A percentile compares a stretch with the other conserved stretches of the same genome.
Conservation (phyloP, 345 rosid genomes). For the Eucalyptus coolabah region DNA sequence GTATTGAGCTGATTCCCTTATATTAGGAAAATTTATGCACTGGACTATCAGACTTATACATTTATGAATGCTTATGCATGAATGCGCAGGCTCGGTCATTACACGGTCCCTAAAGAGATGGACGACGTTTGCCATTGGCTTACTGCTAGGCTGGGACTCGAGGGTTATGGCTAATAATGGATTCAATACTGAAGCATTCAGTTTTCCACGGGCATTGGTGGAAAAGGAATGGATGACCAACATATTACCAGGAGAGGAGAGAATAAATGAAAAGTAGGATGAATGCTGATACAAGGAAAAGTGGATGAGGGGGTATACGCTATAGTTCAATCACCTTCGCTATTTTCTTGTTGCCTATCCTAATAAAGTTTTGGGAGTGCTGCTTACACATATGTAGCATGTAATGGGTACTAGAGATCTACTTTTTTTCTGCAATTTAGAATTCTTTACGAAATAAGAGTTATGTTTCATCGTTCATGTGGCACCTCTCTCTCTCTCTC, state of each 20-base stretch:
- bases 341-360: background rate
- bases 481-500: background rate
- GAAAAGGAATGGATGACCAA: background rate
- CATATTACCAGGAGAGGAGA: background rate
- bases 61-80: background rate
- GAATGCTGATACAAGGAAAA: background rate
- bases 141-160: slow-evolving; percentile 1
- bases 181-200: background rate
- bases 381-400: background rate
- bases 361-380: background rate
- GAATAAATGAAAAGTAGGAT: background rate
- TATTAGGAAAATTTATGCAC: background rate
- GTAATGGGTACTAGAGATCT: background rate
- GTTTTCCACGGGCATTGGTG: background rate
- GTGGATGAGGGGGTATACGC: background rate
- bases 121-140: slow-evolving; percentile 9
- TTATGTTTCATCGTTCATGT: background rate
- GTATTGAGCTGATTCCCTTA: background rate
- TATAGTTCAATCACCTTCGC: background rate
- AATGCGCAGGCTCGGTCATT: slow-evolving; percentile 8
- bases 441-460: background rate
- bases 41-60: background rate
- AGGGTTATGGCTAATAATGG: slow-evolving; percentile 13
- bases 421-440: background rate
- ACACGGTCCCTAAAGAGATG: slow-evolving; percentile 6